These are phyloP conservation scores for Fusarium torreyae DNA, from an alignment of 2,329 filamentous ascomycete genomes.

Conservation along the genomic window DNA sequence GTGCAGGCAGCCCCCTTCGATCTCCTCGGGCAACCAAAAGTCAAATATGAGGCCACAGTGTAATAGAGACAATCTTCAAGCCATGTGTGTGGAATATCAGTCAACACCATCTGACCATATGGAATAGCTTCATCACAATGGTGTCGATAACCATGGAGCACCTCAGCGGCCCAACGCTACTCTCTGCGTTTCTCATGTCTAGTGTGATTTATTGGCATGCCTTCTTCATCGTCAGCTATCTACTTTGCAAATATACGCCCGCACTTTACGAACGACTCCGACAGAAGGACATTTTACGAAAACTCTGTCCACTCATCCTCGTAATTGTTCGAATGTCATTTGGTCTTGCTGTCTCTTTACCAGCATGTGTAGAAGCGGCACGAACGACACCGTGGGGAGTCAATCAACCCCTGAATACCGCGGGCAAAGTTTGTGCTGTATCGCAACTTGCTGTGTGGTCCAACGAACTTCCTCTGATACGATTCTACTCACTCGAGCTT, in stretches of 20 bases:
- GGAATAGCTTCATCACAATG: neutral
- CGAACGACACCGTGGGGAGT: constrained; percentile 44
- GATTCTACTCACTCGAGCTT: constrained; percentile 39
- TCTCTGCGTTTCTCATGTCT: constrained; percentile 37
- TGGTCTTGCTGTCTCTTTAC: constrained; percentile 46
- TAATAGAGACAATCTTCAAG: neutral
- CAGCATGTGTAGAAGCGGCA: constrained; percentile 39
- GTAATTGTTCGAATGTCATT: constrained; percentile 46
- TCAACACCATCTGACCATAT: neutral
- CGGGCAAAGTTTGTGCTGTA: constrained; percentile 45
- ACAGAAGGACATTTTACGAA: constrained; percentile 25
- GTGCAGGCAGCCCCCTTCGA: neutral
- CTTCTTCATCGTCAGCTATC: constrained; percentile 24
- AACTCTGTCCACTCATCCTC: constrained; percentile 37
- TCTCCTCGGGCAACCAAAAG: constrained; percentile 4
- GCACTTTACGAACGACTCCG: constrained; percentile 30
- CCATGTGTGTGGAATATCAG: too few species aligned
- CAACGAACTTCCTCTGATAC: constrained; percentile 36
- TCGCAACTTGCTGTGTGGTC: constrained; percentile 47
- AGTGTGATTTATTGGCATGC: constrained; percentile 43
- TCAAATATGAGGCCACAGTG: constrained; percentile 6
- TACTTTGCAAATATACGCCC: constrained; percentile 31
- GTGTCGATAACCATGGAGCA: constrained; percentile 13
- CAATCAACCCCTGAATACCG: constrained; percentile 33
- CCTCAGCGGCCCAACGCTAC: constrained; percentile 35